phyloP scores from a whole-genome alignment of 2,329 filamentous ascomycete species.

The Ceratocystis eucalypticola region DNA sequence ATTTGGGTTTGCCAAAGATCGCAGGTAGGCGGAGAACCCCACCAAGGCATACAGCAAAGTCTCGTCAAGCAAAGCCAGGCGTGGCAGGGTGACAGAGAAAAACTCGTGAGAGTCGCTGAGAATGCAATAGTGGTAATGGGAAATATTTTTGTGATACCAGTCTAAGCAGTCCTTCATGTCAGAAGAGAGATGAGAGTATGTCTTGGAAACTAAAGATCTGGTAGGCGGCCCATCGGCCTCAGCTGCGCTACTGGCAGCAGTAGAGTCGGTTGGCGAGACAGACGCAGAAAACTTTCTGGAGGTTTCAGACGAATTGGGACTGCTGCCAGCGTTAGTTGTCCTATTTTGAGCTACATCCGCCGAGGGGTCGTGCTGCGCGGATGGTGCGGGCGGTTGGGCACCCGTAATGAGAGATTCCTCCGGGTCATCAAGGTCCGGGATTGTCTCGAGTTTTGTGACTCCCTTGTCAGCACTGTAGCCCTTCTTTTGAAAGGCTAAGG shows the following conservation, averaged over 20 bases:
- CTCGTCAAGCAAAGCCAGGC: conserved; percentile 58
- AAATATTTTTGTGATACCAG: conserved; percentile 67
- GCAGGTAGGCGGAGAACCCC: conserved; percentile 79
- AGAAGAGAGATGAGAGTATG: conserved; percentile 46
- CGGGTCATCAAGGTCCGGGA: conserved; percentile 41
- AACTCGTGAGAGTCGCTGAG: conserved; percentile 59
- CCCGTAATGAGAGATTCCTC: not conserved
- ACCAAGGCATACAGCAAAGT: conserved; percentile 75
- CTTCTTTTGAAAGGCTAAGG: not conserved
- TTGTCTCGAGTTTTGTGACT: conserved; percentile 36
- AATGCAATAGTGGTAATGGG: conserved; percentile 69
- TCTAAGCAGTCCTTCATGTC: conserved; percentile 67
- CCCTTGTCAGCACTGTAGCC: conserved; percentile 10
- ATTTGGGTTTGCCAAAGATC: conserved; percentile 54
- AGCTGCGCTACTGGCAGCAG: conserved; percentile 12
- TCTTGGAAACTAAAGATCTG: conserved; percentile 21
- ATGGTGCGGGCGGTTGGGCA: not conserved
- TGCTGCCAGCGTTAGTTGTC: conserved; percentile 25
- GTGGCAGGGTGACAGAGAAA: conserved; percentile 56
- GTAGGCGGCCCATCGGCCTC: conserved; percentile 7
- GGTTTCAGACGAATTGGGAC: conserved; percentile 27
- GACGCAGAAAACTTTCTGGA: conserved; percentile 3
- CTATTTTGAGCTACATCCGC: not conserved
- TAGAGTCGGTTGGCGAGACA: conserved; percentile 14
- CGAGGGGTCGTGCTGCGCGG: conserved; percentile 23